Base-by-base conservation (phyloP, 768 basidiomycete genomes). In the Cubamyces lactineus region DNA sequence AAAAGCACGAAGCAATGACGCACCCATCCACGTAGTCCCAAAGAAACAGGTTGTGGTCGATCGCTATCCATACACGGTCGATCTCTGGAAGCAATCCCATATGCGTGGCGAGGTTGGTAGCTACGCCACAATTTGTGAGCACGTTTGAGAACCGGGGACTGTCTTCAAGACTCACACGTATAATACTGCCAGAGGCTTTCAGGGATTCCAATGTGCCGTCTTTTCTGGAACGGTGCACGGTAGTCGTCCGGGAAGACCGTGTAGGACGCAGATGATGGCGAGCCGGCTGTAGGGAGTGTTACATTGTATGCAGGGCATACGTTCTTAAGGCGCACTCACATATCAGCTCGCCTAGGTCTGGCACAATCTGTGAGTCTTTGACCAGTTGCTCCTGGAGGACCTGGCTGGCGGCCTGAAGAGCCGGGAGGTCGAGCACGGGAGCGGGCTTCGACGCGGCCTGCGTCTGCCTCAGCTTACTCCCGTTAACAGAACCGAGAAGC, bases 1-100 rank as follows among this genome's bases (percentile, higher is more conserved):
- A 53, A 53, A 26, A 2, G 9, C 38, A 23, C 3, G 57, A 24
- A 59, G 43, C 55, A 42, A 5, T 40, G 43, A 79, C 89, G 58
- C 67, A 96, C 96, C 94, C 93, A 67, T 96, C 92, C 39, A 87
- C 78, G 73, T 97, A 99, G 74, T 99, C 94, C 97, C 97, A 98
- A 23, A 99, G 78, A 70, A 97, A 92, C 38, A 99, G 80, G 68
- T 93, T 92, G 74, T 95, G 88, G 76, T 98, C 94, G 60, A 96
- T 90, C 11, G 93, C 90, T 65, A 98, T 90, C 94, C 95, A 99
- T 0, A 91, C 95, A 48, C 94, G 85, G 67, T 96, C 94, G 63
- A 98, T 92, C 68, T 96, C 92, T 24, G 94, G 88, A 72, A 98
- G 84, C 55, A 99, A 76, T 11, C 96, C 96, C 89, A 97, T 90